Conservation (phyloP, 768 basidiomycete species). For the Gymnopilus junonius region DNA sequence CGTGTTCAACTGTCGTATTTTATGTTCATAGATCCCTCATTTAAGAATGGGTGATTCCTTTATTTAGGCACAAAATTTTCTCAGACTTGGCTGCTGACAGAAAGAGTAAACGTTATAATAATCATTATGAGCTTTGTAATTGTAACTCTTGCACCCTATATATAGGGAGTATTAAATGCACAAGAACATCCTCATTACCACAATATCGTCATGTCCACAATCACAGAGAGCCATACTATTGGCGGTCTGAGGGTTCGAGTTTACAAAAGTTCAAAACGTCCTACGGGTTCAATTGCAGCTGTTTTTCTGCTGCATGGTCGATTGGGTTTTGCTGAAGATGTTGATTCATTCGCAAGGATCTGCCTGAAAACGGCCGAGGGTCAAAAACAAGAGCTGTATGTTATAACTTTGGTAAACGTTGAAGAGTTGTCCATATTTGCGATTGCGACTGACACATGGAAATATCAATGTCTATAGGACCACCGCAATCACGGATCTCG, state of each 20-base stretch:
- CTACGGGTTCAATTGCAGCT: conserved; percentile 32
- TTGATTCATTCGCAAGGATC: conserved; percentile 31
- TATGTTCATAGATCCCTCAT: conserved; percentile 17
- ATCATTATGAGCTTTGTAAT: too few species aligned
- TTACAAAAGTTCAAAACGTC: conserved; percentile 27
- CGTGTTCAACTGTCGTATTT: conserved; percentile 4
- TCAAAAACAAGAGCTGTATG: conserved; percentile 26
- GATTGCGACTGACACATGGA: too few species aligned
- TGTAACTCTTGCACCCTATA: too few species aligned
- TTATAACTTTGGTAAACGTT: conserved; percentile 44
- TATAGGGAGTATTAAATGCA: too few species aligned
- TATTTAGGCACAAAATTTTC: too few species aligned
- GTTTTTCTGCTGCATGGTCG: conserved; percentile 52
- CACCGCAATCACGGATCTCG: conserved; percentile 51
- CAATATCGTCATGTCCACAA: conserved; percentile 8
- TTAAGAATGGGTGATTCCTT: conserved; percentile 11
- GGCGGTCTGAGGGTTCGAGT: conserved; percentile 43
- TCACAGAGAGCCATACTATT: conserved; percentile 32
- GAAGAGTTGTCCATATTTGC: neutral
- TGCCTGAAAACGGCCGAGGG: conserved; percentile 25
- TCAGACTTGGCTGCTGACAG: too few species aligned
- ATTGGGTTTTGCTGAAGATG: conserved; percentile 29
- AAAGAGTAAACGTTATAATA: too few species aligned
- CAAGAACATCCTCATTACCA: neutral
- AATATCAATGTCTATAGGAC: conserved; percentile 34